These are phyloP conservation scores for Debaryomyces prosopidis DNA, from an alignment of 805 yeast genomes.

Conservation along the genomic window DNA sequence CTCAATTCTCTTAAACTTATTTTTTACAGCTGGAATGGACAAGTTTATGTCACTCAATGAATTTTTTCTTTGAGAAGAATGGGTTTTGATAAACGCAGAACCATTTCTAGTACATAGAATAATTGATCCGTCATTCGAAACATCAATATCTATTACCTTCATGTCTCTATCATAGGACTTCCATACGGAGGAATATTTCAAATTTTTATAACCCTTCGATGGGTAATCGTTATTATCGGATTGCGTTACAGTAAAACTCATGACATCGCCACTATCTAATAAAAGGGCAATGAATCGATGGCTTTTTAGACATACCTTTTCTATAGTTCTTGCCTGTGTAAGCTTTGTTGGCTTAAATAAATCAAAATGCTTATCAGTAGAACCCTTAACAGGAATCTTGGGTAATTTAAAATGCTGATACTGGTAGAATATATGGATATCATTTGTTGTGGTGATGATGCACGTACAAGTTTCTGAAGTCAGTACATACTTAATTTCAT, in stretches of 20 bases:
- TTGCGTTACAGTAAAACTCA: slow-evolving; percentile 32
- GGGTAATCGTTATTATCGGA: slow-evolving; percentile 13
- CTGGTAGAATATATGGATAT: slow-evolving; percentile 61
- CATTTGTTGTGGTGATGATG: slow-evolving; percentile 56
- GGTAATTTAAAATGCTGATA: slow-evolving; percentile 55
- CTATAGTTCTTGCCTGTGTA: slow-evolving; percentile 39
- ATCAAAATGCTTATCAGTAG: slow-evolving; percentile 48
- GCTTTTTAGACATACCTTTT: slow-evolving; percentile 35
- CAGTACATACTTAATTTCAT: slow-evolving; percentile 54
- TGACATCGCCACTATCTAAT: slow-evolving; percentile 61
- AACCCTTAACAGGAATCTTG: slow-evolving; percentile 34
- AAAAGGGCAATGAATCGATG: slow-evolving; percentile 47
- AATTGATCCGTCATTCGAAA: slow-evolving; percentile 67
- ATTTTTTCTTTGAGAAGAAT: slow-evolving; percentile 25
- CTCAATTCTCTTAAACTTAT: slow-evolving; percentile 57
- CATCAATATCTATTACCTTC: slow-evolving; percentile 66
- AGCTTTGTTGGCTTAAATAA: slow-evolving; percentile 53
- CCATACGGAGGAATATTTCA: slow-evolving; percentile 59
- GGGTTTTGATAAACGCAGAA: slow-evolving; percentile 51
- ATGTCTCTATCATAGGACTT: slow-evolving; percentile 56
- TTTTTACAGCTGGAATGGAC: slow-evolving; percentile 26
- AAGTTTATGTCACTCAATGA: slow-evolving; percentile 30
- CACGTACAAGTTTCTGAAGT: slow-evolving; percentile 73
- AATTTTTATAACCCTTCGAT: slow-evolving; percentile 25
- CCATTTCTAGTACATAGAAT: slow-evolving; percentile 72